These are phyloP conservation scores for Simplicillium aogashimaense DNA, from an alignment of 2,329 filamentous ascomycete species.

Conservation along the genomic window DNA sequence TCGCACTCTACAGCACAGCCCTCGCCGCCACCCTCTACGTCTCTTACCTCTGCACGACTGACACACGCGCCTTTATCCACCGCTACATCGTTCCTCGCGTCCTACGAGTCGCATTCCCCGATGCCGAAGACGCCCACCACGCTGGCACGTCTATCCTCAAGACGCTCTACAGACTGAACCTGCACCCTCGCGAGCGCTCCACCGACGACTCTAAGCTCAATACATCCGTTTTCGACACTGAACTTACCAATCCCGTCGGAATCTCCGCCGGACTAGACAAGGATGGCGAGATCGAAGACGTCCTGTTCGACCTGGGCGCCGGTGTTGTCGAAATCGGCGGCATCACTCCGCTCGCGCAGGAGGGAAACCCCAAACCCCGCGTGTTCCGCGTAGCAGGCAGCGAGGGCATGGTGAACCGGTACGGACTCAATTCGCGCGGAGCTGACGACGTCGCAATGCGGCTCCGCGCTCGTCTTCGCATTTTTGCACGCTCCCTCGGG, in stretches of 20 bases:
- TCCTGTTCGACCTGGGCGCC: conserved; percentile 75
- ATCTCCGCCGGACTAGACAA: conserved; percentile 97
- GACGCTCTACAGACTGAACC: conserved; percentile 58
- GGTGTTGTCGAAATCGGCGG: conserved; percentile 88
- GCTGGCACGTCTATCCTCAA: conserved; percentile 63
- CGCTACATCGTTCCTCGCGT: conserved; percentile 56
- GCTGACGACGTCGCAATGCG: conserved; percentile 77
- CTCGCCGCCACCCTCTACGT: conserved; percentile 31
- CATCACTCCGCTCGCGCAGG: conserved; percentile 76
- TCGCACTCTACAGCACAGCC: conserved; percentile 28
- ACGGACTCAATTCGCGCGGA: conserved; percentile 86
- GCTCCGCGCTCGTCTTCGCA: conserved; percentile 66
- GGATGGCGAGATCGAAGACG: conserved; percentile 78
- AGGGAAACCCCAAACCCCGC: conserved; percentile 77
- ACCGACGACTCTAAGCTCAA: conserved; percentile 20
- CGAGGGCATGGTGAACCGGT: conserved; percentile 87
- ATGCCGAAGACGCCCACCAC: conserved; percentile 90
- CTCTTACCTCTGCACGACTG: conserved; percentile 61
- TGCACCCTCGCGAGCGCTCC: conserved; percentile 75
- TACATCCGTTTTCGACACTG: conserved; percentile 61
- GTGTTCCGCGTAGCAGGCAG: conserved; percentile 80
- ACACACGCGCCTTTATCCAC: conserved; percentile 63
- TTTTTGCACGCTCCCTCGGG: conserved; percentile 63
- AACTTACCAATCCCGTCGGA: conserved; percentile 75
- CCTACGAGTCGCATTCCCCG: conserved; percentile 56